phyloP scores from a whole-genome alignment of 1,284 basidiomycete genomes.

The Ustilago crameri region DNA sequence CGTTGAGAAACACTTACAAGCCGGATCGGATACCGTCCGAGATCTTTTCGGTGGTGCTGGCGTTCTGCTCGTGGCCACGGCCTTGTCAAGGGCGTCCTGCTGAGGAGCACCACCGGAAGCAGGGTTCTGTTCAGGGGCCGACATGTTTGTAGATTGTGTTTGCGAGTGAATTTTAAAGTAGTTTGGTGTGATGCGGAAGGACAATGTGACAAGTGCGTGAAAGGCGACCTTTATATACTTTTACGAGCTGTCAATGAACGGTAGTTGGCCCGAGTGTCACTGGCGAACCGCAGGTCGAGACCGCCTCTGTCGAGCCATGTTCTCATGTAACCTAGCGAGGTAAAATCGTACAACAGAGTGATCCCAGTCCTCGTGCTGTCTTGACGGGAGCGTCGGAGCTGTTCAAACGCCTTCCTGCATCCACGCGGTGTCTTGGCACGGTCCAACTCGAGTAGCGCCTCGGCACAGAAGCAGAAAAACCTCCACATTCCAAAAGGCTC shows the following conservation, averaged over 20 bases:
- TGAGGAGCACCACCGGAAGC: constrained; percentile 37
- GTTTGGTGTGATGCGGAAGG: constrained; percentile 6
- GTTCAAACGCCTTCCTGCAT: too few species aligned
- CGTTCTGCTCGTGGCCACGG: constrained; percentile 51
- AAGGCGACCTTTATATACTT: not conserved
- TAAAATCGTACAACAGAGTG: too few species aligned
- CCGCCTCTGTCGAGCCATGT: too few species aligned
- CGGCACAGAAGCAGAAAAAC: too few species aligned
- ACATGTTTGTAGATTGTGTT: constrained; percentile 18
- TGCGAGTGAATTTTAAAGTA: not conserved
- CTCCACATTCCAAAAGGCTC: constrained; percentile 33
- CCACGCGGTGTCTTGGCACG: not conserved
- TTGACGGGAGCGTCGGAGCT: not conserved
- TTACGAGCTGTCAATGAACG: too few species aligned
- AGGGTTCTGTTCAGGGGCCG: constrained; percentile 38
- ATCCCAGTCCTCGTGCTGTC: too few species aligned
- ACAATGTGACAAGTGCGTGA: too few species aligned
- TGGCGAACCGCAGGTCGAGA: too few species aligned
- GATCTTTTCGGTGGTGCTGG: constrained; percentile 55
- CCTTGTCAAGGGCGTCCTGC: constrained; percentile 61
- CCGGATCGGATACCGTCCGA: constrained; percentile 56
- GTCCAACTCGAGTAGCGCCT: too few species aligned
- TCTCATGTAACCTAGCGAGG: too few species aligned
- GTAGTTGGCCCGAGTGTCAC: too few species aligned
- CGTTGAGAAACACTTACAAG: constrained; percentile 31